phyloP scores from a whole-genome alignment of 2,329 filamentous ascomycete genomes.

The Penicillium sumatraense region DNA sequence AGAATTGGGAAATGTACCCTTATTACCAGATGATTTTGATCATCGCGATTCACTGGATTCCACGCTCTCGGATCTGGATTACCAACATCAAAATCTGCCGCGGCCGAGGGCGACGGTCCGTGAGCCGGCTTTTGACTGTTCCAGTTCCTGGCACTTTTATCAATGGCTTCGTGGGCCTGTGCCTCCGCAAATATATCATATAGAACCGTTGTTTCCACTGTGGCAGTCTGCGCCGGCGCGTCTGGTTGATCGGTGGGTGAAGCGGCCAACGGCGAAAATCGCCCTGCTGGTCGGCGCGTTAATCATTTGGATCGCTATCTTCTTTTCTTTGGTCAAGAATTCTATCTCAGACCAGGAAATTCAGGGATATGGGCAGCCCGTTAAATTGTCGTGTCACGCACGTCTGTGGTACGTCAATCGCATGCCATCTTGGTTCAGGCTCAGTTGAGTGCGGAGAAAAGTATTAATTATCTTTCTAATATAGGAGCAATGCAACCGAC shows the following conservation, averaged over 20 bases:
- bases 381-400: conserved; percentile 40
- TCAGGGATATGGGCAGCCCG: conserved; percentile 38
- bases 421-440: background rate
- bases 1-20: conserved; percentile 25
- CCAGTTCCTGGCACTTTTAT: conserved; percentile 24
- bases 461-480: background rate
- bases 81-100: background rate
- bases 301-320: conserved; percentile 38
- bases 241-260: conserved; percentile 36
- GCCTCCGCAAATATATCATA: conserved; percentile 38
- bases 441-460: background rate
- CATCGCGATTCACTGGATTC: background rate
- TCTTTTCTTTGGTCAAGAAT: conserved; percentile 36
- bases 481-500: conserved; percentile 40
- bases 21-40: conserved; percentile 15
- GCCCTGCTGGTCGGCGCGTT: conserved; percentile 32
- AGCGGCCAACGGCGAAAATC: conserved; percentile 27
- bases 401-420: conserved; percentile 42
- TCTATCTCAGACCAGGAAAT: conserved; percentile 37
- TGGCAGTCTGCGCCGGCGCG: conserved; percentile 41
- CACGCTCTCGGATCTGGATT: background rate
- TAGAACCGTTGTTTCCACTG: conserved; percentile 36
- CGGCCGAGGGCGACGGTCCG: background rate
- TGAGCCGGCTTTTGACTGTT: conserved; percentile 29
- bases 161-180: conserved; percentile 37